These are phyloP conservation scores for Phytophthora niederhauseri DNA, from an alignment of 352 stramenopile genomes.

Conservation along the genomic window DNA sequence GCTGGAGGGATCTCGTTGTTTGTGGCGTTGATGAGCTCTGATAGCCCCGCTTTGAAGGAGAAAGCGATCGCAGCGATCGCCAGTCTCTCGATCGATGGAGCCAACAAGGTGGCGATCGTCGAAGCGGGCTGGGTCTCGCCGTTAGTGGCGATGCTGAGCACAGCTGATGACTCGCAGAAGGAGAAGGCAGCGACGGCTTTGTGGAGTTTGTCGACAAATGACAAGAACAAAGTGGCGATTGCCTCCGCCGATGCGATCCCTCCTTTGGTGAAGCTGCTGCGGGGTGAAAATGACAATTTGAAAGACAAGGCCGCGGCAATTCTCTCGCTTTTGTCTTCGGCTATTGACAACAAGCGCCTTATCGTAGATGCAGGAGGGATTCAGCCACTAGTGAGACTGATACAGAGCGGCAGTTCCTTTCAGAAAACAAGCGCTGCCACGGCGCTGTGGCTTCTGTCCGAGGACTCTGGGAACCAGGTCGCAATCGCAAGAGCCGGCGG, in stretches of 20 bases:
- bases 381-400: not conserved
- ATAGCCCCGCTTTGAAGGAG: not conserved
- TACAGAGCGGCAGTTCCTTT: not conserved
- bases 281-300: not conserved
- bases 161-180: not conserved
- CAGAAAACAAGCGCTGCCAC: constrained; percentile 2
- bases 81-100: not conserved
- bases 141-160: not conserved
- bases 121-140: not conserved
- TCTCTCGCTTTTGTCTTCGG: constrained; percentile 1
- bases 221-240: constrained; percentile 1
- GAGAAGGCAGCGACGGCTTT: not conserved
- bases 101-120: constrained; percentile 6
- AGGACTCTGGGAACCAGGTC: not conserved
- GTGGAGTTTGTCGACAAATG: constrained; percentile 2
- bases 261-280: not conserved
- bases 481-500: constrained; percentile 1
- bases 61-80: not conserved
- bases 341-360: not conserved
- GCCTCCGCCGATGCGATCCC: not conserved
- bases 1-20: not conserved
- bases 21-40: not conserved
- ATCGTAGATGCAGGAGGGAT: constrained; percentile 1
- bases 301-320: constrained; percentile 3
- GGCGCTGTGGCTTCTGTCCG: constrained; percentile 3